Evolutionary conservation across 169 alveolate species (phyloP).

Genomic region (Eimeria necatrix): DNA sequence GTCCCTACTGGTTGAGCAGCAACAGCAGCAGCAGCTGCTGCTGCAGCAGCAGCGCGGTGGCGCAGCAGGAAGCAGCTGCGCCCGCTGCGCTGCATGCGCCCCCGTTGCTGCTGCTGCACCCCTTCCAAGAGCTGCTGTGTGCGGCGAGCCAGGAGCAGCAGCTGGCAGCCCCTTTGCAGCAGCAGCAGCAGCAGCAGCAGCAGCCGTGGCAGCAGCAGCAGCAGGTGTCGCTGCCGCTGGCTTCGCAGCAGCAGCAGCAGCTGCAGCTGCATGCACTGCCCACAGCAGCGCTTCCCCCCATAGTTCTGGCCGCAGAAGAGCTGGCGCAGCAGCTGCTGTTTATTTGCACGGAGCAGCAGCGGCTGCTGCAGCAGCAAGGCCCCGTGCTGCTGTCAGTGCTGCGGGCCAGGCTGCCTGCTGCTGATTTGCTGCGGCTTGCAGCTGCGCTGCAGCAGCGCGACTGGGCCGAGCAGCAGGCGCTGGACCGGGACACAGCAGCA

Average conservation of each 20-base stretch:
- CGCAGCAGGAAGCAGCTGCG: constrained; percentile 39
- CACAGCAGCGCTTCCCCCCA: constrained; percentile 46
- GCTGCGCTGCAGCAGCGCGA: constrained; percentile 64
- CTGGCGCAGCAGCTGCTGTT: constrained; percentile 63
- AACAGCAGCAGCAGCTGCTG: constrained; percentile 53
- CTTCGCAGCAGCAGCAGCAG: constrained; percentile 26
- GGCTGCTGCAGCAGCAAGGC: constrained; percentile 68
- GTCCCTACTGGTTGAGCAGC: constrained; percentile 47
- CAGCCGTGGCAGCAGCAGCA: constrained; percentile 39
- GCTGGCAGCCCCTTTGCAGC: neutral
- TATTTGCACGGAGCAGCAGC: constrained; percentile 51
- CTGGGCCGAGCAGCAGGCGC: constrained; percentile 26
- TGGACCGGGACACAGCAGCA: neutral
- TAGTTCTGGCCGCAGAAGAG: constrained; percentile 28
- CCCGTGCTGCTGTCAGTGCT: constrained; percentile 55
- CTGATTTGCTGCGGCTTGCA: constrained; percentile 54
- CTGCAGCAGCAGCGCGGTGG: constrained; percentile 34
- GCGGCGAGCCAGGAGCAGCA: constrained; percentile 14
- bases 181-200: constrained; percentile 16
- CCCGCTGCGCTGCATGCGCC: constrained; percentile 56
- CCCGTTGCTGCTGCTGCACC: constrained; percentile 61
- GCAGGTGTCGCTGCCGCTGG: neutral
- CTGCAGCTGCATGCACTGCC: constrained; percentile 46
- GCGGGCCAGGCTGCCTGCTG: neutral
- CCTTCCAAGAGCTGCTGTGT: constrained; percentile 50